Evolutionary conservation across 495 filamentous ascomycete genomes (phyloP).

Genomic region (Hypoxylon fragiforme): DNA sequence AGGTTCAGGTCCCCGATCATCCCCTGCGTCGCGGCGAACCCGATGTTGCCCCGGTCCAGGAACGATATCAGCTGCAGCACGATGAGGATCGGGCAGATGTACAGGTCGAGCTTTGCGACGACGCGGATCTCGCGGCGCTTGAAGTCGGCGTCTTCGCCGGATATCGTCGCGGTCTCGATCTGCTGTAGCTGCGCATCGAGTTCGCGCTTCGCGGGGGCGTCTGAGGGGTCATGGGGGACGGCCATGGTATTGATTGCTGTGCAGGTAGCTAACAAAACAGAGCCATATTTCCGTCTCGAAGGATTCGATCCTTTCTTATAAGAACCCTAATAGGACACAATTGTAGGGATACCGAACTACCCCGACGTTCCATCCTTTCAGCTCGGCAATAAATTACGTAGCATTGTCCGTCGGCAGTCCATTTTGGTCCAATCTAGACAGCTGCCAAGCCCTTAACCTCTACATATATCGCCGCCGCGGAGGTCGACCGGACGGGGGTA

Average conservation of each 20-base stretch:
- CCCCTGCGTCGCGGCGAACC: slow-evolving; percentile 45
- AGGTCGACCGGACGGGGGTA: not conserved
- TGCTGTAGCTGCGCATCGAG: slow-evolving; percentile 18
- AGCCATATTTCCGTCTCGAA: slow-evolving; percentile 4
- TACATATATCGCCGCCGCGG: slow-evolving; percentile 1
- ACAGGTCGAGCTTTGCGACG: slow-evolving; percentile 47
- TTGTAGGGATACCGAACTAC: slow-evolving; percentile 5
- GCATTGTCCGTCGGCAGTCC: slow-evolving; percentile 16
- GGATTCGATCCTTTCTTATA: slow-evolving; percentile 5
- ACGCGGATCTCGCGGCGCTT: slow-evolving; percentile 31
- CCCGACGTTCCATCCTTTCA: slow-evolving; percentile 27
- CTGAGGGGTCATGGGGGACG: slow-evolving; percentile 18
- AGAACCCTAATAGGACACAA: not conserved
- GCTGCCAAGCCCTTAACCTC: slow-evolving; percentile 15
- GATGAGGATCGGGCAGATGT: slow-evolving; percentile 47
- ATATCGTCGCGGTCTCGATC: slow-evolving; percentile 12
- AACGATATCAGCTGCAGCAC: slow-evolving; percentile 45
- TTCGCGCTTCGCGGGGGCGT: slow-evolving; percentile 21
- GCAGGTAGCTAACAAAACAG: not conserved
- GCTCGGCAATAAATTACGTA: slow-evolving; percentile 20
- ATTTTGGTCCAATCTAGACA: slow-evolving; percentile 3
- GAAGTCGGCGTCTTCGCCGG: slow-evolving; percentile 25
- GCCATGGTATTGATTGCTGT: slow-evolving; percentile 7
- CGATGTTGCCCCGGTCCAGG: slow-evolving; percentile 49
- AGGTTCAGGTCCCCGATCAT: slow-evolving; percentile 45